Evolutionary conservation across 163 green algal genomes (phyloP).

Genomic region (Botryococcus braunii): DNA sequence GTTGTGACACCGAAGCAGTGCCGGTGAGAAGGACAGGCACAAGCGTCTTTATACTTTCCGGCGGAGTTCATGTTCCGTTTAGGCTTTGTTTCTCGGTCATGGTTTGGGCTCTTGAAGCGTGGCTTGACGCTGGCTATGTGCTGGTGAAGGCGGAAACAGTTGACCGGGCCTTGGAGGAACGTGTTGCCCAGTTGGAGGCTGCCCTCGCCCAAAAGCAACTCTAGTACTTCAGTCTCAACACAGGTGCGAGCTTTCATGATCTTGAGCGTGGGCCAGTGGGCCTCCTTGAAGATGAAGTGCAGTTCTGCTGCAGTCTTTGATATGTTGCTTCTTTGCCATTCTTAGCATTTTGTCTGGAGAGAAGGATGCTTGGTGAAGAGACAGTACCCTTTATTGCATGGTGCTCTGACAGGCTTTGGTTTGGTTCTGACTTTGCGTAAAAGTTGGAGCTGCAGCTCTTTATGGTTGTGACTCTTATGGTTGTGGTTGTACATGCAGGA

Average conservation of each 20-base stretch:
- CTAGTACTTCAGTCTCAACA: background rate
- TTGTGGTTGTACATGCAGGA: background rate
- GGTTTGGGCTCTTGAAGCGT: background rate
- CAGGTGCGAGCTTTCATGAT: background rate
- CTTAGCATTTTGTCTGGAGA: background rate
- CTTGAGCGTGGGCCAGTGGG: background rate
- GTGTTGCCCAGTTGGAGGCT: constrained; percentile 11
- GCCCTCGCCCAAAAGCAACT: constrained; percentile 1
- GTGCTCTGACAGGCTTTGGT: background rate
- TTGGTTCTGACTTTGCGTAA: background rate
- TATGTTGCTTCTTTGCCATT: background rate
- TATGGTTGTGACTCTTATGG: background rate
- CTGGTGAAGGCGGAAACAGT: constrained; percentile 12
- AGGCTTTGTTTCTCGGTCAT: background rate
- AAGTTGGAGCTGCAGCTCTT: background rate
- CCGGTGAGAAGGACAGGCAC: background rate
- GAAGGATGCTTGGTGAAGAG: background rate
- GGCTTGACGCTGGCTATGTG: background rate
- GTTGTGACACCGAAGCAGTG: background rate
- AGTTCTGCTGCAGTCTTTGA: background rate
- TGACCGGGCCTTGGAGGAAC: constrained; percentile 14
- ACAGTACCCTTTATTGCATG: background rate
- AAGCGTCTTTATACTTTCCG: background rate
- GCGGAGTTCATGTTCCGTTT: background rate
- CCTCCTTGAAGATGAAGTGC: background rate